Evolutionary conservation across 179 eudicot species (phyloP), one percentile per base, ranked within the genome.

Genomic region (Nepenthes alata): DNA sequence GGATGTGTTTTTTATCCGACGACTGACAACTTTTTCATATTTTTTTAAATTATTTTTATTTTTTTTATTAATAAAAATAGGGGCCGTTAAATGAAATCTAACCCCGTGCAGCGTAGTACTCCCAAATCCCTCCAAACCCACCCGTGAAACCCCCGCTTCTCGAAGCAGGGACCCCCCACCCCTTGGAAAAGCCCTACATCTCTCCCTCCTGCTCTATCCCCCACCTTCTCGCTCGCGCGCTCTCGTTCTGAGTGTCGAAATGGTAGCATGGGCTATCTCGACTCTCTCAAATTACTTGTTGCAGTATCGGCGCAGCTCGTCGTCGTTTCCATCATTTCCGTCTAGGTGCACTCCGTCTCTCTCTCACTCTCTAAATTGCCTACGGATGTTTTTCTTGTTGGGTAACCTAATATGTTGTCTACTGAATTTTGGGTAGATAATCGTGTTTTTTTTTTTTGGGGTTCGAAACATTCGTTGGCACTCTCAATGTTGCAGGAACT

Each of bases 241-340:
- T 13, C 53, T 13, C 12, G 4, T 5, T 52, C 2, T 6, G 7
- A 6, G 16, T 52, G 13, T 2, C 16, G 16, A 61, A 75, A 81
- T 75, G 80, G 80, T 51, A 68, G 75, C 76, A 60, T 58, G 69
- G 34, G 73, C 79, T 54, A 58, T 78, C 35, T 75, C 83, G 12
- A 39, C 85, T 6, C 37, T 75, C 11, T 61, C 63, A 5, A 53
- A 64, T 25, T 60, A 62, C 60, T 55, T 75, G 6, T 51, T 74
- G 16, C 10, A 71, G 47, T 41, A 73, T 58, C 65, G 34, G 8
- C 25, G 37, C 54, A 66, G 61, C 41, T 45, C 79, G 6, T 58
- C 75, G 3, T 35, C 74, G 38, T 53, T 62, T 56, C 45, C 45
- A 41, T 41, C 45, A 41, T 4, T 7, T 41, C 8, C 45, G 5